Base-by-base conservation (phyloP, 352 stramenopile genomes). In the Phytophthora europaea region DNA sequence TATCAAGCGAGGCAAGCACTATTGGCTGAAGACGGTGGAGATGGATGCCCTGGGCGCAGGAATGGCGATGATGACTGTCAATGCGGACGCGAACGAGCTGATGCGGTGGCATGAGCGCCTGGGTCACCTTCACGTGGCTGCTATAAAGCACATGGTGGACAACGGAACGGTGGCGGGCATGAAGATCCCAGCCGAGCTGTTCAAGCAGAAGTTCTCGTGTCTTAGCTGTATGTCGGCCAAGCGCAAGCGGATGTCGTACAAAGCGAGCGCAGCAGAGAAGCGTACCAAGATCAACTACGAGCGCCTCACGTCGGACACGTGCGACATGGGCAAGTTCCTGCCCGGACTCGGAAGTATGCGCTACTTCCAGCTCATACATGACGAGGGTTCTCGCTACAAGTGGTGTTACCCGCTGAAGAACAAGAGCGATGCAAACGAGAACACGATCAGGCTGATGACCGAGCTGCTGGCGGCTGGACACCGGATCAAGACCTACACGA, bases 401-500 rank as follows among this genome's bases (percentile, higher is more conserved):
- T 48, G 40, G 40, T 12, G 5, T 0, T 48, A 10, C 40, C 40
- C 18, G 16, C 8, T 48, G 40, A 48, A 48, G 40, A 48, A 8
- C 3, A 48, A 48, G 18, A 10, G 18, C 5, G 31, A 73, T 13
- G 12, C 51, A 0, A 73, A 73, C n/a, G 13, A 0, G 1, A 64
- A 68, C 18, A 60, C 58, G 0, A 59, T 68, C 1, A 18, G 10
- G 0, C 10, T 73, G 16, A 68, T 64, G 9, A 50, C 16, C 0
- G 18, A 73, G 18, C 2, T 68, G 8, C 4, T 60, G 1, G 66
- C 59, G 1, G 20, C 51, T 33, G 43, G 33, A 16, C 50, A 64
- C 18, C 16, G 13, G 8, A 61, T 64, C 2, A 53, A 68, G 13
- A 63, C n/a, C 3, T 68, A 68, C 4, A 55, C 40, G 1, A 68